phyloP scores from a whole-genome alignment of 495 filamentous ascomycete genomes.

The Trichocladium uniseriatum region DNA sequence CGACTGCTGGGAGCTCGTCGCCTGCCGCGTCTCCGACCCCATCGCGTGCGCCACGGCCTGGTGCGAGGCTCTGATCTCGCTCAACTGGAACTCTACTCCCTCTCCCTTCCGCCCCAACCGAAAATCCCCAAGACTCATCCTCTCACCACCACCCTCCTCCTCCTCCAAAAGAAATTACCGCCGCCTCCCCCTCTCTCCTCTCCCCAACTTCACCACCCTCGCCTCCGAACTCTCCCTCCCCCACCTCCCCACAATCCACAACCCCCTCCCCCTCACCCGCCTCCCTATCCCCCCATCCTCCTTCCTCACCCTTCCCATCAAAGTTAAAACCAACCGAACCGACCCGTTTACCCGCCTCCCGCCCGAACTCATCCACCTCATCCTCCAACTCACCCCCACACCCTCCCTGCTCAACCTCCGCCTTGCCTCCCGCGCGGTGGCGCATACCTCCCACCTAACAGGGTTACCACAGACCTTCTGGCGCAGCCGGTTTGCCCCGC shows the following conservation, averaged over 20 bases:
- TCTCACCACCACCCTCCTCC: not conserved
- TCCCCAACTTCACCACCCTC: constrained; percentile 1
- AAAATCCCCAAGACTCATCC: not conserved
- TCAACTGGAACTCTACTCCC: constrained; percentile 12
- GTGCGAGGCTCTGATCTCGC: constrained; percentile 8
- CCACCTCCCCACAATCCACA: not conserved
- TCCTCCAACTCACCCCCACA: constrained; percentile 1
- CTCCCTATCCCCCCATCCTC: not conserved
- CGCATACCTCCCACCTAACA: not conserved
- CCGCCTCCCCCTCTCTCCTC: not conserved
- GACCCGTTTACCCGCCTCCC: constrained; percentile 10
- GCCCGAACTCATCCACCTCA: constrained; percentile 1
- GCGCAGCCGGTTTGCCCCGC: constrained; percentile 14
- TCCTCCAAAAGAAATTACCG: not conserved
- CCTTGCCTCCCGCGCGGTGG: constrained; percentile 4
- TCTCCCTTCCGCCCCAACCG: not conserved
- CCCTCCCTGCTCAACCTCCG: constrained; percentile 7
- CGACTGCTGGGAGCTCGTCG: constrained; percentile 17
- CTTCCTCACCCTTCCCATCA: too few species aligned
- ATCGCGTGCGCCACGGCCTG: constrained; percentile 2
- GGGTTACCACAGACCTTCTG: constrained; percentile 5
- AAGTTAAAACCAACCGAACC: too few species aligned
- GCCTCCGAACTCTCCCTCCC: not conserved
- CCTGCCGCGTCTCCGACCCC: constrained; percentile 1
- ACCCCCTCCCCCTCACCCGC: not conserved